These are phyloP conservation scores for Agastache rugosa DNA, from an alignment of 257 asterid species.

Conservation along the genomic window DNA sequence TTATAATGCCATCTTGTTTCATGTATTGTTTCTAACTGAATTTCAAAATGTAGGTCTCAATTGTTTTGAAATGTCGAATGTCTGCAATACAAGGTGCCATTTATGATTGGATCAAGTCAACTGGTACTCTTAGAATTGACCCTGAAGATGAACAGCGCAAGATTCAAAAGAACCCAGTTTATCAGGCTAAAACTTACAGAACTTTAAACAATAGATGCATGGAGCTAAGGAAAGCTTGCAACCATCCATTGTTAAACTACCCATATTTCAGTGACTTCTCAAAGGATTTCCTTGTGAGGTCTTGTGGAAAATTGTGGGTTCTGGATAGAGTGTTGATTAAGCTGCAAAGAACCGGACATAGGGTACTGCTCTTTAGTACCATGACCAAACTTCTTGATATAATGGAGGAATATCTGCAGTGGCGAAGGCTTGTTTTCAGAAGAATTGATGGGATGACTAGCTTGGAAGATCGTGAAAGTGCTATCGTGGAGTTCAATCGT, in stretches of 20 bases:
- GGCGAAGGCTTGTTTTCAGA: conserved; percentile 95
- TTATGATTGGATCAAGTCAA: conserved; percentile 97
- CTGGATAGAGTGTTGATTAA: conserved; percentile 88
- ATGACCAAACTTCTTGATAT: conserved; percentile 98
- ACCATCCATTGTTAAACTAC: conserved; percentile 94
- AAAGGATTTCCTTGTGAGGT: conserved; percentile 92
- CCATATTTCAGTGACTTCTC: conserved; percentile 89
- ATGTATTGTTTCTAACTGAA: conserved; percentile 39
- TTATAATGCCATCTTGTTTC: conserved; percentile 26
- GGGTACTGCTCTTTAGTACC: conserved; percentile 95
- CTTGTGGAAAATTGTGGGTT: conserved; percentile 97
- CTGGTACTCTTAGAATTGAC: conserved; percentile 94
- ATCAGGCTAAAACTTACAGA: conserved; percentile 82
- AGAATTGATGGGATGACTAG: conserved; percentile 97
- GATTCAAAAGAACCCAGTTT: conserved; percentile 72
- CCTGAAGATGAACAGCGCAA: conserved; percentile 93
- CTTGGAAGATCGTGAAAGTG: conserved; percentile 98
- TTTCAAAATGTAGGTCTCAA: conserved; percentile 77
- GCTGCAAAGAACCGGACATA: conserved; percentile 93
- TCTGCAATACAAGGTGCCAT: conserved; percentile 93
- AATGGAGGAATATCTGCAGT: conserved; percentile 95
- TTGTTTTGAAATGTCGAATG: conserved; percentile 94
- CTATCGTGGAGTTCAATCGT: conserved; percentile 89
- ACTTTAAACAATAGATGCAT: conserved; percentile 89
- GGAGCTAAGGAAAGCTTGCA: conserved; percentile 98